phyloP scores from a whole-genome alignment of 352 stramenopile genomes.

The Globisporangium splendens region DNA sequence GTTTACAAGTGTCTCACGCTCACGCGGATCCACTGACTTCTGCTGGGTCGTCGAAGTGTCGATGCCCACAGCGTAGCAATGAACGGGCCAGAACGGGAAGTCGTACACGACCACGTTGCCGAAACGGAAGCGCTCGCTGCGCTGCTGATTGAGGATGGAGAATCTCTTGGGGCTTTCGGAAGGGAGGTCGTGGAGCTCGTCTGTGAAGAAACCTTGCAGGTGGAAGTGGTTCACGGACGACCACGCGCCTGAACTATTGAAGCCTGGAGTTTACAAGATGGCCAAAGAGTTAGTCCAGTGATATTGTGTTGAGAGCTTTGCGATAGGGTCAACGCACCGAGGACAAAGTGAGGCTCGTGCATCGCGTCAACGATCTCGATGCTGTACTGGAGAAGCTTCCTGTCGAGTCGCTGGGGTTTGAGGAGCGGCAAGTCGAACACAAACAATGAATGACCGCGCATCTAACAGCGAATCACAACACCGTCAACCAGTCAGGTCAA shows the following conservation, averaged over 20 bases:
- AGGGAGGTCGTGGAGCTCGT: slow-evolving; percentile 9
- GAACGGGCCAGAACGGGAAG: slow-evolving; percentile 40
- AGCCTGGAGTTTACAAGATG: slow-evolving; percentile 48
- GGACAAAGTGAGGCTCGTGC: slow-evolving; percentile 31
- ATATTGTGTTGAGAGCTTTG: neutral
- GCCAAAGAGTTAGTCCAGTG: neutral
- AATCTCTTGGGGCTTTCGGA: slow-evolving; percentile 19
- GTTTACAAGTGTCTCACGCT: slow-evolving; percentile 7
- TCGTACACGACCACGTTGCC: slow-evolving; percentile 14
- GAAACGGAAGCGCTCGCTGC: slow-evolving; percentile 26
- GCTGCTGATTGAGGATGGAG: slow-evolving; percentile 31
- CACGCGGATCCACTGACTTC: neutral
- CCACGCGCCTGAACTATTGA: slow-evolving; percentile 74
- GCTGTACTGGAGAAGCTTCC: slow-evolving; percentile 21
- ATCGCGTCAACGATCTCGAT: slow-evolving; percentile 23
- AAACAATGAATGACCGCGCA: slow-evolving; percentile 56
- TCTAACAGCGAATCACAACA: slow-evolving; percentile 21
- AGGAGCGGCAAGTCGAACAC: slow-evolving; percentile 39
- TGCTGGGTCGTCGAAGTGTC: neutral
- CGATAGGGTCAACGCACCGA: slow-evolving; percentile 23
- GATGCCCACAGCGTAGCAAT: slow-evolving; percentile 35
- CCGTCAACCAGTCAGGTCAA: neutral
- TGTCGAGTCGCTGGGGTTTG: slow-evolving; percentile 36
- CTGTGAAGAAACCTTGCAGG: slow-evolving; percentile 60
- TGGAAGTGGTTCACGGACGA: slow-evolving; percentile 79